Base-by-base conservation (phyloP, 2,329 filamentous ascomycete genomes). In the Fonsecaea multimorphosa region DNA sequence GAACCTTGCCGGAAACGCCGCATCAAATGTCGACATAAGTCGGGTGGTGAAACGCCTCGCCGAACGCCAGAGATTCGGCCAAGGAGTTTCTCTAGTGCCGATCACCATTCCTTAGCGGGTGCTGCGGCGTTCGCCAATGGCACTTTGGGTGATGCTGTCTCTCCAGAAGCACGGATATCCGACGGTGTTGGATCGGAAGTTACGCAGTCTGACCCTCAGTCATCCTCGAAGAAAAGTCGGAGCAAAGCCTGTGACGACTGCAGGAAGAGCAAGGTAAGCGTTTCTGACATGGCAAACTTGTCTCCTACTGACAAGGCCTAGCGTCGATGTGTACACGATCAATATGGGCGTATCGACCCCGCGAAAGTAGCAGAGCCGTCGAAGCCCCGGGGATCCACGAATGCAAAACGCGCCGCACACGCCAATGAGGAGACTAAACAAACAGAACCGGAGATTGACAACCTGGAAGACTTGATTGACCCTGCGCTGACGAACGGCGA, bases 321-420 rank as follows among this genome's bases (percentile, higher is more conserved):
- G 86, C 86, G 87, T 65, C 86, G 87, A 72, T 89, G 87, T 72
- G 87, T 89, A 56, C 87, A 89, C 72, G 87, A 89, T 71, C 86
- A 88, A 70, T 83, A 85, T 69, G 87, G 87, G 57, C 84, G 86
- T 63, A 82, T 89, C 29, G 87, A 89, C 74, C 87, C 86, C 1
- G 76, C 87, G 71, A 89, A 89, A 73, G 85, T 86, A 1, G 84
- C 85, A 58, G 86, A 89, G 72, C 80, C 83, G 27, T 85, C 86
- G 1, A 84, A 87, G 46, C 86, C 86, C 46, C 82, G 86, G 67
- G 85, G 84, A 14, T 83, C 83, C 34, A 79, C 78, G n/a, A 81
- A 81, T n/a, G 78, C 81, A 44, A 87, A 87, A 74, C 83, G 85
- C 66, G 81, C 84, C 3, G 60, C 68, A 38, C 77, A 80, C 46